Percentiles rank a stretch among this genome's conserved stretches.
These are phyloP conservation scores for Fraxinus albicans DNA, from an alignment of 305 asterid genomes.

Conservation along the genomic window DNA sequence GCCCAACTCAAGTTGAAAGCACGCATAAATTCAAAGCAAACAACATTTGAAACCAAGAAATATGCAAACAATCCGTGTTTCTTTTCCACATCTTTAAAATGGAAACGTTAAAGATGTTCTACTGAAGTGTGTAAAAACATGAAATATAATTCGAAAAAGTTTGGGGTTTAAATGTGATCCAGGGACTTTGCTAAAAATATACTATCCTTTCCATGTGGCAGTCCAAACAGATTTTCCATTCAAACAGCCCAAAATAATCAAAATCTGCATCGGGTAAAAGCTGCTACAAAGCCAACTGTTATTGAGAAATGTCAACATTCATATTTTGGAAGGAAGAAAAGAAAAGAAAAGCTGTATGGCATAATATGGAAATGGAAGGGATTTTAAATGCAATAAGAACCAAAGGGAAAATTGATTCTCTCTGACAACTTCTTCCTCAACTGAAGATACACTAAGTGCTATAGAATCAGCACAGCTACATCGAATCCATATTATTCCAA, in stretches of 20 bases:
- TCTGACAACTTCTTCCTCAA: background rate
- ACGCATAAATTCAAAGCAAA: background rate
- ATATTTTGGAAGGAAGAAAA: background rate
- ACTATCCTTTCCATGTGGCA: background rate
- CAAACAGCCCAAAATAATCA: background rate
- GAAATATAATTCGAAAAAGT: background rate
- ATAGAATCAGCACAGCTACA: constrained; percentile 3
- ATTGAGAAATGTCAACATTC: background rate
- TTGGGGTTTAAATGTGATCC: background rate
- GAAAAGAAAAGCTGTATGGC: background rate
- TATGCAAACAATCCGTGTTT: background rate
- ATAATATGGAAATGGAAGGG: background rate
- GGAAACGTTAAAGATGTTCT: background rate
- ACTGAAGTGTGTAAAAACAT: background rate
- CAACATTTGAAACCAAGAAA: background rate
- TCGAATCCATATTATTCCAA: constrained; percentile 11
- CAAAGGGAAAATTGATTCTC: background rate
- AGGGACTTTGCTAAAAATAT: background rate
- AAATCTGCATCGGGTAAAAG: background rate
- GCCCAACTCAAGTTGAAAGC: background rate
- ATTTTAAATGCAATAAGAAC: background rate
- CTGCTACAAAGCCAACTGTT: background rate
- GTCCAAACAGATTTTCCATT: background rate
- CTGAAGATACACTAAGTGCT: constrained; percentile 4
- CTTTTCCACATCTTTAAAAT: background rate